Evolutionary conservation across 306 rosid species (phyloP).

Genomic region (Argentina anserina): DNA sequence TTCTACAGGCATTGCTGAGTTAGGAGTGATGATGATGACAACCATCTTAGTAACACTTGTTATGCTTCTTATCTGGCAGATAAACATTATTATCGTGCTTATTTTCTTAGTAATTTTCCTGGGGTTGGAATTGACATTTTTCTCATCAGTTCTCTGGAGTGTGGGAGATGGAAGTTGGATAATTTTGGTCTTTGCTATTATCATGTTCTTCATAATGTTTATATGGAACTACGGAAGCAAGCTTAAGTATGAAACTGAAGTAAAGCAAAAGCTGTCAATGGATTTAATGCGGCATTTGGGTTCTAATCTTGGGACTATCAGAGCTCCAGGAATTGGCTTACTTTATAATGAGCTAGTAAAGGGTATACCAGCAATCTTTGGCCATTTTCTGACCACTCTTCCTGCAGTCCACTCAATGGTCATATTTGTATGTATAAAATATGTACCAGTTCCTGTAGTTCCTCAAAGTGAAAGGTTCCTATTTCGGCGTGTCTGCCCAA

Average conservation of each 20-base stretch:
- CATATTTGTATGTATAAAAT: conserved; percentile 90
- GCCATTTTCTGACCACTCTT: conserved; percentile 83
- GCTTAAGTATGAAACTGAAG: conserved; percentile 95
- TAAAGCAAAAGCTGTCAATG: conserved; percentile 78
- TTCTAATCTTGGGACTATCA: conserved; percentile 83
- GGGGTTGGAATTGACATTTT: conserved; percentile 78
- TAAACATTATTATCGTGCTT: conserved; percentile 64
- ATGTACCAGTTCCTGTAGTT: conserved; percentile 84
- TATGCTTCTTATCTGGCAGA: conserved; percentile 99
- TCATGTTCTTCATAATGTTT: conserved; percentile 77
- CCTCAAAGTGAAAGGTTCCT: conserved; percentile 98
- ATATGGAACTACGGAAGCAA: conserved; percentile 97
- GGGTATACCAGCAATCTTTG: conserved; percentile 93
- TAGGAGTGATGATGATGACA: conserved; percentile 99
- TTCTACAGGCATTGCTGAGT: conserved; percentile 90
- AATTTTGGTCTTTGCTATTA: conserved; percentile 71
- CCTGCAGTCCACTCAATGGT: conserved; percentile 75
- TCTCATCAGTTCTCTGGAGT: conserved; percentile 88
- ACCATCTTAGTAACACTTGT: conserved; percentile 83
- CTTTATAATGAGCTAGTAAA: conserved; percentile 90
- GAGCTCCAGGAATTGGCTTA: conserved; percentile 98
- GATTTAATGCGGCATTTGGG: conserved; percentile 86
- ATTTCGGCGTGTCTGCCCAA: conserved; percentile 92
- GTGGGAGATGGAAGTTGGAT: conserved; percentile 96
- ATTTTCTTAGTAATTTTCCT: conserved; percentile 64